These are phyloP conservation scores for Mycena leptocephala DNA, from an alignment of 768 basidiomycete genomes.

Conservation along the genomic window DNA sequence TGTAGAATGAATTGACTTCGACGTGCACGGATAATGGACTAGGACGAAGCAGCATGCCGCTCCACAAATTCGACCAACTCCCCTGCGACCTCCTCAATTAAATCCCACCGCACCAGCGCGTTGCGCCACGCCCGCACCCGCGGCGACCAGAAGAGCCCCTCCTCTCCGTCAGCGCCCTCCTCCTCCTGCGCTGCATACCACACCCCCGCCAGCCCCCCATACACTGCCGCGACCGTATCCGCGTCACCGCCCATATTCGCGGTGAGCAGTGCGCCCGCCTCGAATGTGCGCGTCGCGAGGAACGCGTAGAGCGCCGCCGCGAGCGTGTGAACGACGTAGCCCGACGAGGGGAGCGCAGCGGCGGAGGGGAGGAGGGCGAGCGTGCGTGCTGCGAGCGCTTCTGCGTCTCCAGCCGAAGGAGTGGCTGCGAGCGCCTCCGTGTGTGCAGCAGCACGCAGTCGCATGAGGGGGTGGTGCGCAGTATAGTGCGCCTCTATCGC, in stretches of 20 bases:
- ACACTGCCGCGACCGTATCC: slow-evolving; percentile 63
- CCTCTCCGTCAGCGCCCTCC: slow-evolving; percentile 26
- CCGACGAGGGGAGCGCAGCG: slow-evolving; percentile 53
- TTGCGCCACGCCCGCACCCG: slow-evolving; percentile 54
- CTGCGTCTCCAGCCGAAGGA: slow-evolving; percentile 3
- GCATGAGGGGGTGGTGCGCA: slow-evolving; percentile 56
- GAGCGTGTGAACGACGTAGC: slow-evolving; percentile 58
- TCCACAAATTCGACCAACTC: slow-evolving; percentile 49
- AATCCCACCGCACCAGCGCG: slow-evolving; percentile 49
- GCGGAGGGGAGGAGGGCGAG: slow-evolving; percentile 47
- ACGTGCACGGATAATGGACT: slow-evolving; percentile 23
- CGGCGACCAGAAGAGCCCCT: slow-evolving; percentile 54
- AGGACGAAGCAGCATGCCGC: slow-evolving; percentile 22
- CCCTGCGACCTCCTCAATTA: slow-evolving; percentile 56
- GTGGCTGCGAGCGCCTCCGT: slow-evolving; percentile 38
- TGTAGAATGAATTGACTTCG: slow-evolving; percentile 22
- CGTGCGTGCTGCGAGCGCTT: slow-evolving; percentile 11
- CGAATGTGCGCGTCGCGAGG: slow-evolving; percentile 60
- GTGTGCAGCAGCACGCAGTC: slow-evolving; percentile 44
- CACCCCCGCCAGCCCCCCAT: slow-evolving; percentile 60
- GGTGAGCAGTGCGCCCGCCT: slow-evolving; percentile 63
- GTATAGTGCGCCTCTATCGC: slow-evolving; percentile 54
- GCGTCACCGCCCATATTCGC: slow-evolving; percentile 63
- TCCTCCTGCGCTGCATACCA: slow-evolving; percentile 57
- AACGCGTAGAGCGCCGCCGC: slow-evolving; percentile 64